A percentile compares a stretch with the other conserved stretches of the same genome.
Evolutionary conservation across 2,329 filamentous ascomycete species (phyloP).

Genomic region (Laburnicola sp.): DNA sequence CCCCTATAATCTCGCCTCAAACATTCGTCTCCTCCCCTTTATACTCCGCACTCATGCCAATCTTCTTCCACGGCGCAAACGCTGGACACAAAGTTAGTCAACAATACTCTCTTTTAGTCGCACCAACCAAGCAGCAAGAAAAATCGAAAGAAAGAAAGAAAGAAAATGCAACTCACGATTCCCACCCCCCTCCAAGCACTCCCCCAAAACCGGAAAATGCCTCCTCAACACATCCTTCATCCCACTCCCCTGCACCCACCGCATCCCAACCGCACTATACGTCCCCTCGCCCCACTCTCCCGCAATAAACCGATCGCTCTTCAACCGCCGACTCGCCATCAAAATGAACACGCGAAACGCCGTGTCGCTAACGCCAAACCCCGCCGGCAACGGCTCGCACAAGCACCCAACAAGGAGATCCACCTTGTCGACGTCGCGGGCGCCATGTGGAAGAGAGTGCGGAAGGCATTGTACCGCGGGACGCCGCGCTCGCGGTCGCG

Average conservation of each 20-base stretch:
- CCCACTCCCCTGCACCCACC: conserved; percentile 49
- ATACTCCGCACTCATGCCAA: conserved; percentile 25
- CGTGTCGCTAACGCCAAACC: conserved; percentile 55
- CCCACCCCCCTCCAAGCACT: conserved; percentile 28
- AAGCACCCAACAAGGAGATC: conserved; percentile 50
- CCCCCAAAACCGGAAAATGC: conserved; percentile 50
- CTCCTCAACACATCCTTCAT: conserved; percentile 43
- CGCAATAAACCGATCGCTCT: conserved; percentile 53
- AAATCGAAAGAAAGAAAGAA: neutral
- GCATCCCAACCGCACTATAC: conserved; percentile 49
- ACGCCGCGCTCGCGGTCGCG: conserved; percentile 54
- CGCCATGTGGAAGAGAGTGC: conserved; percentile 48
- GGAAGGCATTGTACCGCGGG: conserved; percentile 52
- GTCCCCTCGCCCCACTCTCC: conserved; percentile 46
- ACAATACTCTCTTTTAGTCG: conserved; percentile 46
- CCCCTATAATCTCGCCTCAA: neutral
- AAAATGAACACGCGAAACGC: conserved; percentile 53
- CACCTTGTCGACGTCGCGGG: conserved; percentile 49
- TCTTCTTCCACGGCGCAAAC: conserved; percentile 29
- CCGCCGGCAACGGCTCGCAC: conserved; percentile 49
- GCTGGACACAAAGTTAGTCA: conserved; percentile 28
- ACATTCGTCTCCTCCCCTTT: conserved; percentile 25
- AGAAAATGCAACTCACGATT: conserved; percentile 17
- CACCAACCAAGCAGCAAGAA: neutral
- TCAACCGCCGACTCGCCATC: conserved; percentile 49